Percentiles rank a stretch among this genome's conserved stretches.
Evolutionary conservation across 441 rosid species (phyloP).

Genomic region (Adansonia grandidieri): DNA sequence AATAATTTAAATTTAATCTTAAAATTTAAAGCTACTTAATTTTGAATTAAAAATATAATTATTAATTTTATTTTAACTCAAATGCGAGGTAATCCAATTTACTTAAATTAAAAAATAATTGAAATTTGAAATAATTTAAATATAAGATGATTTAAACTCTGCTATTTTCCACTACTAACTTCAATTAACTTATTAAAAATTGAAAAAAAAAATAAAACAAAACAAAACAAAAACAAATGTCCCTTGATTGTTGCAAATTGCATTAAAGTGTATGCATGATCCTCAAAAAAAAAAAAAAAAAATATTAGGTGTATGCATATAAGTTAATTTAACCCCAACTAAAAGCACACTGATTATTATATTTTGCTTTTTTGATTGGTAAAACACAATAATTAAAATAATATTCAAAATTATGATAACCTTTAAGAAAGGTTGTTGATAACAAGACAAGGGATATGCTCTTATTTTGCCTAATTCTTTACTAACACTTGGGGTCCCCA

Average conservation of each 20-base stretch:
- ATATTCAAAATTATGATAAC: neutral
- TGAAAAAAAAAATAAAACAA: too few species aligned
- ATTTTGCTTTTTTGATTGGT: neutral
- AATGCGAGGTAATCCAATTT: too few species aligned
- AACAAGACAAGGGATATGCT: neutral
- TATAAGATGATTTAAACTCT: too few species aligned
- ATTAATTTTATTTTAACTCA: too few species aligned
- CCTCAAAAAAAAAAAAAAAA: neutral
- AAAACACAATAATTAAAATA: neutral
- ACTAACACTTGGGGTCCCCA: conserved; percentile 6
- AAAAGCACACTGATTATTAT: neutral
- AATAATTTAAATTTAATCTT: too few species aligned
- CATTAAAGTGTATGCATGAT: neutral
- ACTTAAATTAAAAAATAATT: too few species aligned
- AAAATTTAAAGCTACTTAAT: too few species aligned
- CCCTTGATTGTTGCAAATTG: neutral
- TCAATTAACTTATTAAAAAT: neutral
- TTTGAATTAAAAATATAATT: too few species aligned
- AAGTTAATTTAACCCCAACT: neutral
- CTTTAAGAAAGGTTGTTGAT: neutral
- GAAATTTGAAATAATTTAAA: too few species aligned
- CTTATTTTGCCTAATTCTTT: neutral
- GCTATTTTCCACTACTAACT: neutral
- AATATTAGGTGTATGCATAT: neutral
- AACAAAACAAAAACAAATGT: neutral